Evolutionary conservation across 176 grass and related monocot species (phyloP), one percentile per base, ranked within the genome.

Genomic region (Sorghum bicolor): DNA sequence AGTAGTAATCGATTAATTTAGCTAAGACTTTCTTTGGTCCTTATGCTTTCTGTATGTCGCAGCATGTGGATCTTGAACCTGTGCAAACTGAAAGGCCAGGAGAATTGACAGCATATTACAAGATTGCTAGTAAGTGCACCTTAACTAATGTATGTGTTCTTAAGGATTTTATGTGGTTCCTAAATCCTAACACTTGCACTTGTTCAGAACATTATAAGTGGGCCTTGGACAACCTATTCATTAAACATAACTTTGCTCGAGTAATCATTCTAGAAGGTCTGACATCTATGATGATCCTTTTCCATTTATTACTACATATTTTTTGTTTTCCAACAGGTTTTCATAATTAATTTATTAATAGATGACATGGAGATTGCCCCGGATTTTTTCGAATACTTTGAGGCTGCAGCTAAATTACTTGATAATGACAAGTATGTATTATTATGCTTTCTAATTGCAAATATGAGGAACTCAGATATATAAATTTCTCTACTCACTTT

Each of bases 321-420:
- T 64, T 64, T 44, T 1, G 8, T 45, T 80, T 74, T 38, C 86
- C 28, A 80, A 67, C 80, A 52, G 28, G 40, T 81, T 32, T 64
- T 39, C 34, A 55, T 77, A 67, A 57, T 64, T 91, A 14, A 63
- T 68, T 88, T 53, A 32, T 78, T 85, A 93, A 86, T 68, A 99
- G 93, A 99, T 99, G 96, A 99, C 79, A 99, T 99, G 93, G 96
- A 96, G 85, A 99, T 99, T 58, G 91, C 93, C 28, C 91, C 84
- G 37, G 93, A 99, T 85, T 99, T 99, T 80, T 99, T 99, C 20
- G 84, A 91, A 24, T 99, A 96, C 70, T 99, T 99, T 14, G 96
- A 96, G 88, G 91, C 93, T 68, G 91, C 91, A 82, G 86, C 96
- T 69, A 84, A 87, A 81, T 77, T 99, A 89, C 93, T 99, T 85